Base-by-base conservation (phyloP, 2,329 filamentous ascomycete species). In the Fusarium sp. region DNA sequence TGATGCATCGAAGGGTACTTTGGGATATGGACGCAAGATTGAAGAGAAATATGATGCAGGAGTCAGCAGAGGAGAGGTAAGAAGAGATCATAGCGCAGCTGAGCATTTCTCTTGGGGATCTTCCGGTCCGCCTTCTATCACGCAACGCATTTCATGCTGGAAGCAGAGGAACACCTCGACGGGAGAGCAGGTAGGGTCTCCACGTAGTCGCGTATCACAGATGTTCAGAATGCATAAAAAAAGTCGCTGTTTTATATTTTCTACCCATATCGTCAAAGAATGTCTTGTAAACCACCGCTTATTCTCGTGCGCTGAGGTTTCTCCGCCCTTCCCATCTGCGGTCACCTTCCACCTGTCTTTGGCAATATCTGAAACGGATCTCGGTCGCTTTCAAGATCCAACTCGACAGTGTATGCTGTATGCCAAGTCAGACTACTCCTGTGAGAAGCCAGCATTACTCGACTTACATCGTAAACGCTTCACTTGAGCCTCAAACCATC, bases 251-350 rank as follows among this genome's bases (percentile, higher is more conserved):
- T 18, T 22, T 24, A 24, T 50, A 33, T 33, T 33, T 16, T 20
- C 30, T 33, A 33, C n/a, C n/a, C 8, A 6, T 50, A 20, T 50
- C 16, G 10, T n/a, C 3, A 50, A 33, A 50, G 30, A 33, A 50
- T 33, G 47, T 24, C 16, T 7, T 24, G 6, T 24, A 50, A 24
- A 31, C n/a, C 3, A 20, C 33, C 47, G n/a, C 30, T 50, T 24
- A 14, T 4, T 14, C 47, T 5, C 13, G 16, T 20, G 6, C 5
- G 3, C 30, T 18, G 4, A 6, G 7, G 6, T 13, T 6, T 18
- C 15, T 50, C 8, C 16, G 22, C 7, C 16, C 22, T 24, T 4
- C 30, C 10, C 16, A 50, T 20, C 18, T 33, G 18, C 42, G 7
- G n/a, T 6, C 6, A 4, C 18, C 24, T 16, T 7, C 42, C 24